A percentile compares a stretch with the other conserved stretches of the same genome.
Evolutionary conservation across 495 filamentous ascomycete species (phyloP).

Genomic region (Aspergillus biplanus): DNA sequence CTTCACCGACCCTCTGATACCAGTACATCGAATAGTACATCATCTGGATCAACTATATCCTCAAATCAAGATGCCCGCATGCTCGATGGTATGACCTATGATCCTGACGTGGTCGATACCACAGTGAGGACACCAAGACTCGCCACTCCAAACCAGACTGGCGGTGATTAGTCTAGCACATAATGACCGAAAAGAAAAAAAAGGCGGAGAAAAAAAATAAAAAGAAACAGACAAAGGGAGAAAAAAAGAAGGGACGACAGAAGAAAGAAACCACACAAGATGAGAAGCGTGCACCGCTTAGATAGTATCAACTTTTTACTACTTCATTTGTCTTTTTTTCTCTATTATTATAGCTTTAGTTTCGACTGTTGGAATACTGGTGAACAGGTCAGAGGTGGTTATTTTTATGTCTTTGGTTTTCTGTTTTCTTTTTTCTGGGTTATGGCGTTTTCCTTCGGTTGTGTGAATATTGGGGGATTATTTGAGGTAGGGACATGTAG

Average conservation of each 20-base stretch:
- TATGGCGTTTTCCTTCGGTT: too few species aligned
- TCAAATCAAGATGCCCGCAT: constrained; percentile 51
- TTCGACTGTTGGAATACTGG: too few species aligned
- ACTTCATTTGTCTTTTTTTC: too few species aligned
- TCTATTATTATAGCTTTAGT: too few species aligned
- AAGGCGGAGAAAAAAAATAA: background rate
- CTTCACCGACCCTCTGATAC: background rate
- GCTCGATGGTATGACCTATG: constrained; percentile 61
- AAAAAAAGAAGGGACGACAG: background rate
- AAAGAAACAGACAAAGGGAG: background rate
- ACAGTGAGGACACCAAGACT: constrained; percentile 49
- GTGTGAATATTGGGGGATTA: too few species aligned
- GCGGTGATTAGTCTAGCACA: constrained; percentile 7
- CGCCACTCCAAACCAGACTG: constrained; percentile 30
- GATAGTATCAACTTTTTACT: too few species aligned
- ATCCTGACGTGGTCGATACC: constrained; percentile 56
- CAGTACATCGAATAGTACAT: background rate
- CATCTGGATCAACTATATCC: constrained; percentile 44
- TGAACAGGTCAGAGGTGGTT: too few species aligned
- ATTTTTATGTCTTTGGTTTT: too few species aligned
- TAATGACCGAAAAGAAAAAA: background rate
- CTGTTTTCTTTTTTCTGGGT: too few species aligned
- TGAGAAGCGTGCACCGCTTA: too few species aligned
- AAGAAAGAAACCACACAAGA: background rate
- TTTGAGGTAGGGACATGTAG: too few species aligned